Evolutionary conservation across 106 monocot genomes (phyloP).

Genomic region (Dendrobium chrysotoxum): DNA sequence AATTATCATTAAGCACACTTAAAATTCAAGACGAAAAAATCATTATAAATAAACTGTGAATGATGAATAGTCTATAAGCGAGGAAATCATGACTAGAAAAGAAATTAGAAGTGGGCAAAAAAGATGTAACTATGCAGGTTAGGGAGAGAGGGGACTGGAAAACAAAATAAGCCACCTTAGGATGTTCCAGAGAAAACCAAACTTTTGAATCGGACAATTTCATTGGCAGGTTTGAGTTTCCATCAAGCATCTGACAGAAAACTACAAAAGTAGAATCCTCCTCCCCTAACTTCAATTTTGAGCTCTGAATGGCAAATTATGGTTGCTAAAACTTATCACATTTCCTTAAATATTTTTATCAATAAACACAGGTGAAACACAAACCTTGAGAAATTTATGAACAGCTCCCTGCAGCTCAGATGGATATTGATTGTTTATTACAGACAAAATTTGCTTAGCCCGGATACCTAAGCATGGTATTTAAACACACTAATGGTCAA

Average conservation of each 20-base stretch:
- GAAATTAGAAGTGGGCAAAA: not conserved
- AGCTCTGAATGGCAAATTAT: constrained; percentile 27
- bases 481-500: constrained; percentile 1
- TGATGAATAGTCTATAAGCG: not conserved
- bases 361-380: not conserved
- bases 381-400: constrained; percentile 61
- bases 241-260: constrained; percentile 51
- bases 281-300: constrained; percentile 26
- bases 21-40: not conserved
- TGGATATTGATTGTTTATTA: constrained; percentile 48
- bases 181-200: constrained; percentile 86
- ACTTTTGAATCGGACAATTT: constrained; percentile 54
- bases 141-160: not conserved
- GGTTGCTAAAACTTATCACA: not conserved
- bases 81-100: not conserved
- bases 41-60: not conserved
- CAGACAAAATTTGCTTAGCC: constrained; percentile 46
- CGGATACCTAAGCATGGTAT: constrained; percentile 30
- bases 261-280: constrained; percentile 30
- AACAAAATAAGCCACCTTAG: constrained; percentile 40
- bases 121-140: not conserved
- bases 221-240: constrained; percentile 22
- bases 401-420: constrained; percentile 48
- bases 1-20: constrained; percentile 2
- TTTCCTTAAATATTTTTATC: not conserved